phyloP scores from a whole-genome alignment of 805 yeast genomes.

The Teunomyces lycoperdinae region DNA sequence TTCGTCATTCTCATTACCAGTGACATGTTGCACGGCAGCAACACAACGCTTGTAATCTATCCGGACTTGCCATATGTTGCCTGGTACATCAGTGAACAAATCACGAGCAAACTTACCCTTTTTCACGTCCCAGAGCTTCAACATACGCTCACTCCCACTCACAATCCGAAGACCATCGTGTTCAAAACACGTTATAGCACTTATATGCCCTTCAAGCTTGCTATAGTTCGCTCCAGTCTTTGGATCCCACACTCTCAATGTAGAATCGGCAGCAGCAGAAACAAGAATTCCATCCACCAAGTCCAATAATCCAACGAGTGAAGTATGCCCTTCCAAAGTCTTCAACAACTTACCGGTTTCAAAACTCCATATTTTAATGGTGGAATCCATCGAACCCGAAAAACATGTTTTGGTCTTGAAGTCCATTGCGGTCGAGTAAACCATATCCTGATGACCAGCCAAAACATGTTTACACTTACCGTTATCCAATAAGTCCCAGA shows the following conservation, averaged over 20 bases:
- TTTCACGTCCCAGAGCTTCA: slow-evolving; percentile 82
- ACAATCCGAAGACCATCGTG: slow-evolving; percentile 81
- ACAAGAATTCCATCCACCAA: slow-evolving; percentile 74
- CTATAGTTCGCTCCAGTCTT: slow-evolving; percentile 62
- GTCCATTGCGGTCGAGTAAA: slow-evolving; percentile 86
- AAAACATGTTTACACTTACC: slow-evolving; percentile 72
- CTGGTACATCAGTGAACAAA: slow-evolving; percentile 68
- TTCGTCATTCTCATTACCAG: slow-evolving; percentile 45
- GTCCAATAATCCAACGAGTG: slow-evolving; percentile 83
- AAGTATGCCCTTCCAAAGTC: slow-evolving; percentile 82
- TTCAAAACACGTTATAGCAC: slow-evolving; percentile 91
- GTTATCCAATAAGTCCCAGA: slow-evolving; percentile 77
- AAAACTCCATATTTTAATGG: slow-evolving; percentile 87
- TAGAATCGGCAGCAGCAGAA: slow-evolving; percentile 94
- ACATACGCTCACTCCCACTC: slow-evolving; percentile 84
- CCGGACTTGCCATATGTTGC: slow-evolving; percentile 92
- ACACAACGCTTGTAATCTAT: slow-evolving; percentile 82
- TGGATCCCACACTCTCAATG: slow-evolving; percentile 92
- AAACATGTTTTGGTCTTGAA: slow-evolving; percentile 73
- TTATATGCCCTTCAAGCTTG: slow-evolving; percentile 75
- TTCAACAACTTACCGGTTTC: slow-evolving; percentile 67
- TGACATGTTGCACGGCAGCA: slow-evolving; percentile 73
- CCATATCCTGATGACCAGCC: slow-evolving; percentile 81
- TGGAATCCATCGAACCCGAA: slow-evolving; percentile 88
- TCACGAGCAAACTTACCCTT: slow-evolving; percentile 76